phyloP scores from a whole-genome alignment of 495 filamentous ascomycete species.

The Choiromyces venosus region DNA sequence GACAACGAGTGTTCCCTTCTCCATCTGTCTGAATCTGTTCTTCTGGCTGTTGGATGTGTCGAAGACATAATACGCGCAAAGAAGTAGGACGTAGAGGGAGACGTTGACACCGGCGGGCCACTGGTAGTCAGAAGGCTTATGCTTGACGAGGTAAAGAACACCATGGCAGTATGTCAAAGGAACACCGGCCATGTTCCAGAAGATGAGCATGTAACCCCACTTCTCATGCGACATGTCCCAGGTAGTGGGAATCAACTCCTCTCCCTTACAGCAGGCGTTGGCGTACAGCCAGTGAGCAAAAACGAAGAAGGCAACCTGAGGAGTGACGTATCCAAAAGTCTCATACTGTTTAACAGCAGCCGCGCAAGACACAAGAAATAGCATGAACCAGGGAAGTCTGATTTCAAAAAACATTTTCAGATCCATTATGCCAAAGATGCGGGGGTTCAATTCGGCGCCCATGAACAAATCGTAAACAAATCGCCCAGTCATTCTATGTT shows the following conservation, averaged over 20 bases:
- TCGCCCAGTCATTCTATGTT: conserved; percentile 88
- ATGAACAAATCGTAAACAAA: conserved; percentile 98
- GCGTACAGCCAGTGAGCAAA: conserved; percentile 95
- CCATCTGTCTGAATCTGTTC: conserved; percentile 80
- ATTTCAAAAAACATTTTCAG: conserved; percentile 99
- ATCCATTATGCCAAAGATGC: conserved; percentile 88
- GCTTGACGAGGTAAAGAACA: conserved; percentile 87
- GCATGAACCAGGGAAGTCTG: conserved; percentile 91
- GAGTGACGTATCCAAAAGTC: conserved; percentile 80
- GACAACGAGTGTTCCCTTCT: conserved; percentile 64
- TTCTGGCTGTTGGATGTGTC: conserved; percentile 76
- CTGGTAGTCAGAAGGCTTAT: conserved; percentile 73
- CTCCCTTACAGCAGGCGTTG: conserved; percentile 93
- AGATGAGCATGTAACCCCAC: conserved; percentile 99
- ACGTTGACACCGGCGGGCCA: conserved; percentile 51
- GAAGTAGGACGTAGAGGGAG: conserved; percentile 56
- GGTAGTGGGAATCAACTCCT: conserved; percentile 88
- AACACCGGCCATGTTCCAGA: conserved; percentile 98
- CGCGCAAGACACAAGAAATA: conserved; percentile 70
- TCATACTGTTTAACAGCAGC: conserved; percentile 86
- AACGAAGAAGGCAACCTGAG: conserved; percentile 78
- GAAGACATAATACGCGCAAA: conserved; percentile 71
- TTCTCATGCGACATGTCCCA: conserved; percentile 99
- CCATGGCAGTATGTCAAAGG: conserved; percentile 96
- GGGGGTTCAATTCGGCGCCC: conserved; percentile 94